phyloP scores from a whole-genome alignment of 768 basidiomycete genomes.

The Serendipita vermifera region DNA sequence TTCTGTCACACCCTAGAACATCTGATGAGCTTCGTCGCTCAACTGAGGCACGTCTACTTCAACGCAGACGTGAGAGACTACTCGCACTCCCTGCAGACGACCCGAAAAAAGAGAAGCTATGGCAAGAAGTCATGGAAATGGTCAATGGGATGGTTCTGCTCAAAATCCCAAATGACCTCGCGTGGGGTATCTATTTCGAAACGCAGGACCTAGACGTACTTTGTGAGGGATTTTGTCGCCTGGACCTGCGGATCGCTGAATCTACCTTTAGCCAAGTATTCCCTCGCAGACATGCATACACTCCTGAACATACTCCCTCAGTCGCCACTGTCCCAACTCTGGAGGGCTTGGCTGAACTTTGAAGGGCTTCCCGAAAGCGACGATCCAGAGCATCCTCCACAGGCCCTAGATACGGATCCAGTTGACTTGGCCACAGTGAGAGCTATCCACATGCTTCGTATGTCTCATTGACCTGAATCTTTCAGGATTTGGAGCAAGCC shows the following conservation, averaged over 20 bases:
- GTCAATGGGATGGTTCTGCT: constrained; percentile 66
- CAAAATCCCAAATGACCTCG: constrained; percentile 60
- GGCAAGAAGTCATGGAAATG: constrained; percentile 56
- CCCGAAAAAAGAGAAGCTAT: constrained; percentile 33
- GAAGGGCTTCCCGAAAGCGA: constrained; percentile 12
- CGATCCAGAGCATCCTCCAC: constrained; percentile 13
- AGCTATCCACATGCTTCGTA: background rate
- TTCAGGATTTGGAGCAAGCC: constrained; percentile 41
- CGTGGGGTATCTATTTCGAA: constrained; percentile 72
- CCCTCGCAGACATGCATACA: background rate
- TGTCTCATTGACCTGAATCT: constrained; percentile 10
- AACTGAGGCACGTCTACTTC: constrained; percentile 64
- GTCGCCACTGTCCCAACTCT: background rate
- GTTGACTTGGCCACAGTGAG: constrained; percentile 52
- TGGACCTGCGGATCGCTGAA: no score
- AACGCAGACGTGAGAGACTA: constrained; percentile 47
- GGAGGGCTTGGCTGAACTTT: background rate
- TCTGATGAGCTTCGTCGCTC: constrained; percentile 64
- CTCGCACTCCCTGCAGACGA: constrained; percentile 28
- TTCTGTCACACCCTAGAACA: constrained; percentile 71
- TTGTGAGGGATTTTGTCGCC: no score
- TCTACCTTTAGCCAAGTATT: background rate
- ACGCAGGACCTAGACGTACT: constrained; percentile 52
- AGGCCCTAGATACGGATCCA: constrained; percentile 35
- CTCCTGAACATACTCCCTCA: constrained; percentile 7